phyloP scores from a whole-genome alignment of 768 basidiomycete species.

The Kwoniella botswanensis region DNA sequence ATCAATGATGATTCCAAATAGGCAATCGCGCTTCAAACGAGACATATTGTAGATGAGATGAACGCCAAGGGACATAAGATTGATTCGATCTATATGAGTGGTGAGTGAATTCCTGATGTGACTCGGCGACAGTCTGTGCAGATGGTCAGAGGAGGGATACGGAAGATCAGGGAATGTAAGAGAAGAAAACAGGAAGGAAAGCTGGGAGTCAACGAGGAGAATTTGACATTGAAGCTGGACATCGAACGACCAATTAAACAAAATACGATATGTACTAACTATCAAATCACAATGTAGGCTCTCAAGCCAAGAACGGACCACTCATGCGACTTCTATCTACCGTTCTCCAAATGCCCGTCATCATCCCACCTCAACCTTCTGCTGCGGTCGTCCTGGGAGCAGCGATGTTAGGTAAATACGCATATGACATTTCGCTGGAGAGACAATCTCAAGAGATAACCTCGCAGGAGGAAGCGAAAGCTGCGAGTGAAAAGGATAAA shows the following conservation, averaged over 20 bases:
- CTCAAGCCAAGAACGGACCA: conserved; percentile 85
- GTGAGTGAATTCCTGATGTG: conserved; percentile 39
- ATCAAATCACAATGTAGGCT: no score
- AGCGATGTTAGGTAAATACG: conserved; percentile 90
- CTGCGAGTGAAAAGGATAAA: conserved; percentile 63
- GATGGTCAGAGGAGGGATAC: no score
- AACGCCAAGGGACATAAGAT: conserved; percentile 84
- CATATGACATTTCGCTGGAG: conserved; percentile 64
- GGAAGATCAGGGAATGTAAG: no score
- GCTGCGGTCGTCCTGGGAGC: conserved; percentile 89
- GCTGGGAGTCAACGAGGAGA: no score
- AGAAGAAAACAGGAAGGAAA: no score
- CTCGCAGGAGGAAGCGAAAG: conserved; percentile 58
- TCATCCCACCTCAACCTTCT: conserved; percentile 75
- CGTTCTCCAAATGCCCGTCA: conserved; percentile 77
- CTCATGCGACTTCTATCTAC: conserved; percentile 91
- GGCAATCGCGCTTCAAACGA: conserved; percentile 90
- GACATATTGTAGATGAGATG: conserved; percentile 90
- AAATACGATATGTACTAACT: no score
- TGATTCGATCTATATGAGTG: conserved; percentile 82
- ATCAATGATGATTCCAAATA: conserved; percentile 22
- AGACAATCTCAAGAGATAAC: conserved; percentile 57
- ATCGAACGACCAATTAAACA: no score
- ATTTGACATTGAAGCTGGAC: no score
- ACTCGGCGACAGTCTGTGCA: no score